A percentile compares a stretch with the other conserved stretches of the same genome.
These are phyloP conservation scores for Carallia pectinifolia DNA, from an alignment of 345 rosid genomes.

Conservation along the genomic window DNA sequence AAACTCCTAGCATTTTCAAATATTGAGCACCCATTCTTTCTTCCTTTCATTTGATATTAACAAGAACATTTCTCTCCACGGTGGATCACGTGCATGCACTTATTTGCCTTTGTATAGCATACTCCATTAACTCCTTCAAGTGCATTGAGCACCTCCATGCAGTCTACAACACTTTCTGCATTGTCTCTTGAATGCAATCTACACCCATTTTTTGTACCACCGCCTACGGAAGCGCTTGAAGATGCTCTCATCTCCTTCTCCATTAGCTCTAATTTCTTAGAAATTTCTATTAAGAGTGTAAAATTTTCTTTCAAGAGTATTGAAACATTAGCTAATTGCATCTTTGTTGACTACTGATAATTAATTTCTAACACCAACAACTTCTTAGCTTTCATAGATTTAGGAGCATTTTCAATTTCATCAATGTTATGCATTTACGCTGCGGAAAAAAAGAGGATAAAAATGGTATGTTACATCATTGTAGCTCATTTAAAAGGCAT, in stretches of 20 bases:
- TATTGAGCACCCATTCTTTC: not conserved
- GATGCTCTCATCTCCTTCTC: not conserved
- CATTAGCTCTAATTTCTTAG: not conserved
- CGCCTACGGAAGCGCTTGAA: not conserved
- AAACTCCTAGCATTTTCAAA: not conserved
- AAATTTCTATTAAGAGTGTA: no score
- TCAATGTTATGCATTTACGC: not conserved
- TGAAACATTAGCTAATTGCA: not conserved
- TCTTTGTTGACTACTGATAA: not conserved
- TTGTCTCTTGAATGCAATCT: not conserved
- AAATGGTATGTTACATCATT: no score
- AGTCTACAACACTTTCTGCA: not conserved
- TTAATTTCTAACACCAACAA: not conserved
- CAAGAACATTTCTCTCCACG: not conserved
- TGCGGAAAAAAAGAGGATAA: not conserved
- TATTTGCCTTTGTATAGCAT: not conserved
- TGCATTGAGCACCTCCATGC: not conserved
- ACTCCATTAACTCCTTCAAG: not conserved
- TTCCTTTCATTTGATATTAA: not conserved
- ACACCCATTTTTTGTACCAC: no score
- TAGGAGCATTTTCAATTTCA: not conserved
- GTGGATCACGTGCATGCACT: not conserved
- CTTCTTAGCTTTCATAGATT: not conserved
- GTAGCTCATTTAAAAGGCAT: no score
- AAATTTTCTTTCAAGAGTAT: not conserved